Conservation (phyloP, 2,329 filamentous ascomycete species). For the Sporothrix humicola region DNA sequence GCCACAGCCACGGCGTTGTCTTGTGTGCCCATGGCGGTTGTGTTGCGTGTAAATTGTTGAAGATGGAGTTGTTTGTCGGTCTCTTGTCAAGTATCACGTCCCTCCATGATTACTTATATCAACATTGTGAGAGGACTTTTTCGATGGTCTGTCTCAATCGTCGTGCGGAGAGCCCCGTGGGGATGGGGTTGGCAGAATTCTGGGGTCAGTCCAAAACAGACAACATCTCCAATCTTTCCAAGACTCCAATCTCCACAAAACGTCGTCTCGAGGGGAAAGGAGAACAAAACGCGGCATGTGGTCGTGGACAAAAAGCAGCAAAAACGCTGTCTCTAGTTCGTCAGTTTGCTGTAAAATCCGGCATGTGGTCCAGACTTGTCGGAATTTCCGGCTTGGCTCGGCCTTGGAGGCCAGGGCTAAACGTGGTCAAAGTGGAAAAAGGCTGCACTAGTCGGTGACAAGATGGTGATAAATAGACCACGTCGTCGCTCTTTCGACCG, state of each 20-base stretch:
- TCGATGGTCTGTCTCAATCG: background rate
- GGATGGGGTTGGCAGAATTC: background rate
- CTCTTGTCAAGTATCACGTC: background rate
- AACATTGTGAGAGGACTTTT: background rate
- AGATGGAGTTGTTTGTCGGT: background rate
- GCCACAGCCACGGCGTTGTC: background rate
- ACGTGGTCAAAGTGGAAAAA: background rate
- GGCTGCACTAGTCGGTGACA: background rate
- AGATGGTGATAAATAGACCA: no score
- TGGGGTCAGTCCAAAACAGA: background rate
- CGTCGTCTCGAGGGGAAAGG: no score
- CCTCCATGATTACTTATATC: background rate
- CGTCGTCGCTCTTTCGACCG: conserved; percentile 1
- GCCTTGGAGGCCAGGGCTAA: background rate
- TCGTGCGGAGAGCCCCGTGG: conserved; percentile 7
- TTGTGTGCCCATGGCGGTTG: background rate
- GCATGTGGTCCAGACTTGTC: background rate
- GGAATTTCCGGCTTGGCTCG: background rate
- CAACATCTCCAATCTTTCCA: no score
- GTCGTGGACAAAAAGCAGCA: background rate
- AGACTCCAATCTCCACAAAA: no score
- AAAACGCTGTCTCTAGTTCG: background rate
- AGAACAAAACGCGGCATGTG: background rate
- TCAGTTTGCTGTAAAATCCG: background rate
- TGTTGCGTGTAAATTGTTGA: background rate